Evolutionary conservation across 164 flowering plant species (phyloP), one percentile per base, ranked within the genome.

Genomic region (Magnolia sinica): DNA sequence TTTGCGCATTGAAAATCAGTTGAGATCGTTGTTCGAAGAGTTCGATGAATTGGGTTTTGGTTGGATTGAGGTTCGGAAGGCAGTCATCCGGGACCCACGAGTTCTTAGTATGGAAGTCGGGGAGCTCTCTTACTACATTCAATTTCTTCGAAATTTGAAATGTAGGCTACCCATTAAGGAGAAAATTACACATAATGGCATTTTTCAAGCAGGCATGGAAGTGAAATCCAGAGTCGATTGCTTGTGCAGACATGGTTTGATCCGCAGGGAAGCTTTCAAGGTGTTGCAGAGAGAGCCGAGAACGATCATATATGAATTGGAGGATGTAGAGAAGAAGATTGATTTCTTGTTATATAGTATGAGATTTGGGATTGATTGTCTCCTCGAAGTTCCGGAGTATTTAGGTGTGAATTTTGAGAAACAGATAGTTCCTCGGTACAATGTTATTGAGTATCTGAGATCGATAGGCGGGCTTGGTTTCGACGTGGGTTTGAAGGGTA

Each of bases 361-460:
- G 86, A 83, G 85, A 51, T 86, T 77, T 71, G 76, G 66, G 52
- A 77, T 88, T 66, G 78, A 74, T 50, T 81, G 87, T 76, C 75
- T 95, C 81, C 81, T 85, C 72, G 92, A 92, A 61, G 93, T 88
- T 80, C 98, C 98, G 1, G 90, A 90, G 83, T 95, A 89, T 82
- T 82, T 93, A 80, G 98, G 98, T 71, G 91, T 90, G 69, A 88
- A 86, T 86, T 87, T 92, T 76, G 89, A 93, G 31, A 95, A 93
- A 76, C 94, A 88, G 82, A 93, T 95, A 58, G 81, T 93, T 87
- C 93, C 98, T 68, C 83, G 98, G n/a, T 87, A 82, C 83, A 87
- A 83, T 68, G 97, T 93, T 74, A 86, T 92, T 14, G 88, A 90
- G 74, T 83, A 89, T 85, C 82, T 95, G 85, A 85, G 88, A 66